Evolutionary conservation across 2,329 filamentous ascomycete genomes (phyloP), one percentile per base, ranked within the genome.

Genomic region (Fusarium sp.): DNA sequence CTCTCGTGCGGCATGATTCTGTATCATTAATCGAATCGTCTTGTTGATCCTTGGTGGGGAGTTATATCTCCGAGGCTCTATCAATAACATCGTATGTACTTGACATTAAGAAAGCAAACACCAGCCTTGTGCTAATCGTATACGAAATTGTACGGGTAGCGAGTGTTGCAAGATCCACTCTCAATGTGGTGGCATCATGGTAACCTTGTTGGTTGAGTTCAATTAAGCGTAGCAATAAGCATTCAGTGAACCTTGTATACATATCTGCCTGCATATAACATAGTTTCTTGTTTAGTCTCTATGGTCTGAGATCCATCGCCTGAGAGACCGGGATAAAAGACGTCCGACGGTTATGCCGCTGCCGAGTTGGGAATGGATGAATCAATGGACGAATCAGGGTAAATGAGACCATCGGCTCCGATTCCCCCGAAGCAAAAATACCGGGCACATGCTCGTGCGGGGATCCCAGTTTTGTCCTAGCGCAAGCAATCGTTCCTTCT

Each of bases 381-480:
- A 22, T 14, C 21, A 31, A 13, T 11, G 13, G 21, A 11, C 11
- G 24, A 24, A 15, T 42, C 21, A 42, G 40, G 40, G 21, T 11
- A n/a, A 26, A 46, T 26, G n/a, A 28, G 5, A n/a, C n/a, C 11
- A 5, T 39, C 60, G 62, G 62, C 62, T 65, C 62, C 62, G 62
- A 9, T 52, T 59, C 2, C 62, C 60, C 62, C 62, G 60, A 59
- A 11, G 15, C 17, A 46, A 42, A 3, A 33, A 19, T 1, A 59
- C 40, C 33, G 40, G 45, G 8, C 39, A 34, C 14, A 13, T 9
- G 14, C 42, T 17, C 21, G 57, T 57, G 43, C 31, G 58, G 49
- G 31, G 60, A 39, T 13, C n/a, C 1, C 10, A 17, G 2, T 22
- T 10, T 38, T 45, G 44, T 21, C 58, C 33, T 26, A 60, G 34